Evolutionary conservation across 495 filamentous ascomycete genomes (phyloP), one percentile per base, ranked within the genome.

Genomic region (Neurospora hispaniola): DNA sequence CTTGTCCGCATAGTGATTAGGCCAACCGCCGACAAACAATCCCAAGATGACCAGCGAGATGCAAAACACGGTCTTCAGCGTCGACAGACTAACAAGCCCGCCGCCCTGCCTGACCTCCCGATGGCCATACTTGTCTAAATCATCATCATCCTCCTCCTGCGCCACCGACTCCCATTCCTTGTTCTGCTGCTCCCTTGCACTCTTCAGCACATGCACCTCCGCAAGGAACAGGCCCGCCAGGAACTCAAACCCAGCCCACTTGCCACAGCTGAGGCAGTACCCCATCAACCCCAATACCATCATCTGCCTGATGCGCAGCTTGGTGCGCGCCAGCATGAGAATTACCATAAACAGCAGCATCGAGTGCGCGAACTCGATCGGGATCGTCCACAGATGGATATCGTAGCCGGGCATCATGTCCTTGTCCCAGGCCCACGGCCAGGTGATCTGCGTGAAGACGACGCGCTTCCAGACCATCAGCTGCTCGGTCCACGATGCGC

Each of bases 331-430:
- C 14, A 89, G 82, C 31, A 84, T 87, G 14, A 90, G 77, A 23
- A 88, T 82, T 0, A 85, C 84, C 70, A 89, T 76, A 75, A 91
- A 92, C 1, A 92, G 82, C 27, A 92, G 78, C 73, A 90, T 85
- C 18, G 89, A 91, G 75, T 88, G 86, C 62, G 85, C 84, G 66
- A 91, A 88, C 74, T 92, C 89, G 48, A 91, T 86, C 0, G 90
- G 88, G 42, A 92, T 90, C 12, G 90, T 91, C 89, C 89, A 92
- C 0, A 90, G 81, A 70, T 89, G 88, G 23, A 86, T 84, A 70
- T 90, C 88, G 77, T 90, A 91, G 9, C 74, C 76, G 38, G 86
- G 84, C 62, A 84, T 83, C 77, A 89, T 85, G 70, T 85, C 86
- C 0, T 83, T 73, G 23, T 83, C 82, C 86, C 87, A 89, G 35